These are phyloP conservation scores for Pythium monospermum DNA, from an alignment of 352 stramenopile genomes.

Conservation along the genomic window DNA sequence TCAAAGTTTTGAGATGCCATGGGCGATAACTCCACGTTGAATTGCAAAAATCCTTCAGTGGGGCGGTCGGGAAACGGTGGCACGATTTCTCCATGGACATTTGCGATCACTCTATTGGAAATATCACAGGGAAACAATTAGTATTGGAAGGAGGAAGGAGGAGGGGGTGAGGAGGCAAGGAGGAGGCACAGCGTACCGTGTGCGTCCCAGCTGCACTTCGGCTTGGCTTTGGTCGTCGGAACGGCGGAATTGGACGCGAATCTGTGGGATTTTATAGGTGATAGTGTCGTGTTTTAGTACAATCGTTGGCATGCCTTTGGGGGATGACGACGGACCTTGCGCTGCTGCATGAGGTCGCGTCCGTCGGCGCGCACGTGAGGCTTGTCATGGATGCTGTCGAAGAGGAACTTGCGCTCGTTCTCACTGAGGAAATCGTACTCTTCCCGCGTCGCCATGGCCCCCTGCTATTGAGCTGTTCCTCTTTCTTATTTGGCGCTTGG, in stretches of 20 bases:
- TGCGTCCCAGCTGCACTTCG: slow-evolving; percentile 71
- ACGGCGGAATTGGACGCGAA: slow-evolving; percentile 78
- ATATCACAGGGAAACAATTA: too few relatives aligned
- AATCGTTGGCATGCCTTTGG: too few relatives aligned
- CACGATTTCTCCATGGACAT: slow-evolving; percentile 82
- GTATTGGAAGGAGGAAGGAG: background rate
- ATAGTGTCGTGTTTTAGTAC: too few relatives aligned
- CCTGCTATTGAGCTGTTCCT: slow-evolving; percentile 19
- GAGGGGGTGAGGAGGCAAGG: background rate
- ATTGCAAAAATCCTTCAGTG: slow-evolving; percentile 84
- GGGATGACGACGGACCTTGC: slow-evolving; percentile 61
- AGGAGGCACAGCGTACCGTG: slow-evolving; percentile 36
- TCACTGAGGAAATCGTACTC: slow-evolving; percentile 60
- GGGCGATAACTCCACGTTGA: slow-evolving; percentile 78
- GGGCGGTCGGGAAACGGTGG: slow-evolving; percentile 81
- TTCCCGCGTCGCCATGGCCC: slow-evolving; percentile 24
- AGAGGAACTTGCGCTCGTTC: slow-evolving; percentile 78
- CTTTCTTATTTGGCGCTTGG: slow-evolving; percentile 11
- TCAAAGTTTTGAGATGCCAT: slow-evolving; percentile 84
- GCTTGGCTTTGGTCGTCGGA: slow-evolving; percentile 72
- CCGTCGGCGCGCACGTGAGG: slow-evolving; percentile 67
- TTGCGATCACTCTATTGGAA: slow-evolving; percentile 65
- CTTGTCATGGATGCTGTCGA: slow-evolving; percentile 48
- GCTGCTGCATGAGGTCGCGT: slow-evolving; percentile 75
- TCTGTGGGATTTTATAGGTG: slow-evolving; percentile 24